A percentile compares a stretch with the other conserved stretches of the same genome.
Evolutionary conservation across 108 stramenopile species (phyloP).

Genomic region (Fragilaria crotonensis): DNA sequence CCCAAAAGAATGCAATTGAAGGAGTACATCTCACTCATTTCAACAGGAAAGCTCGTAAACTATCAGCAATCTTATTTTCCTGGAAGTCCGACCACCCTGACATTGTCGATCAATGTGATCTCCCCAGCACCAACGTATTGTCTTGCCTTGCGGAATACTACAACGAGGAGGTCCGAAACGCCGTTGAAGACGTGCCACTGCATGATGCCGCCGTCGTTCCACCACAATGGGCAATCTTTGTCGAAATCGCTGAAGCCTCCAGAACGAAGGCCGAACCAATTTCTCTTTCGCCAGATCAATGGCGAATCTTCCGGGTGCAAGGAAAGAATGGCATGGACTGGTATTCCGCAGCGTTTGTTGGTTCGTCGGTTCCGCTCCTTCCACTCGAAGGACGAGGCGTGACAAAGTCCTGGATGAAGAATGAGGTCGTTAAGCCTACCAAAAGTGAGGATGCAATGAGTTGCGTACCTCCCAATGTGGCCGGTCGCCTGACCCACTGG

Average conservation of each 20-base stretch:
- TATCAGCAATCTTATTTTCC: not conserved
- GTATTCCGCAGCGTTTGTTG: conserved; percentile 18
- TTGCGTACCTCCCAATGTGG: conserved; percentile 24
- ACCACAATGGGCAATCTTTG: not conserved
- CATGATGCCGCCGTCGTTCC: not conserved
- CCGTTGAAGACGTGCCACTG: not conserved
- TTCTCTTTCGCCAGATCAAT: not conserved
- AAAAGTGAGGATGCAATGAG: conserved; percentile 13
- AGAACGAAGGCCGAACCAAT: not conserved
- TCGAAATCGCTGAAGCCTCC: not conserved
- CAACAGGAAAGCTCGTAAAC: not conserved
- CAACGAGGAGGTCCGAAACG: not conserved
- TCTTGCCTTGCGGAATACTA: not conserved
- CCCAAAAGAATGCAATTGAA: not conserved
- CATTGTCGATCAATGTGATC: not conserved
- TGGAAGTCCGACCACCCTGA: not conserved
- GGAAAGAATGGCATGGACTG: not conserved
- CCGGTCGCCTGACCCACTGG: not conserved
- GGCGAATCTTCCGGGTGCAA: not conserved
- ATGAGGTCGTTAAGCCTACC: conserved; percentile 9
- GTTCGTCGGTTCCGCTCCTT: not conserved
- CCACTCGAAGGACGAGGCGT: conserved; percentile 11
- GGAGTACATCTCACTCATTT: not conserved
- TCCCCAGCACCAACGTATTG: not conserved
- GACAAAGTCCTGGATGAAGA: conserved; percentile 26